Evolutionary conservation across 2,329 filamentous ascomycete species (phyloP), one percentile per base, ranked within the genome.

Genomic region (Colletotrichum sp.): DNA sequence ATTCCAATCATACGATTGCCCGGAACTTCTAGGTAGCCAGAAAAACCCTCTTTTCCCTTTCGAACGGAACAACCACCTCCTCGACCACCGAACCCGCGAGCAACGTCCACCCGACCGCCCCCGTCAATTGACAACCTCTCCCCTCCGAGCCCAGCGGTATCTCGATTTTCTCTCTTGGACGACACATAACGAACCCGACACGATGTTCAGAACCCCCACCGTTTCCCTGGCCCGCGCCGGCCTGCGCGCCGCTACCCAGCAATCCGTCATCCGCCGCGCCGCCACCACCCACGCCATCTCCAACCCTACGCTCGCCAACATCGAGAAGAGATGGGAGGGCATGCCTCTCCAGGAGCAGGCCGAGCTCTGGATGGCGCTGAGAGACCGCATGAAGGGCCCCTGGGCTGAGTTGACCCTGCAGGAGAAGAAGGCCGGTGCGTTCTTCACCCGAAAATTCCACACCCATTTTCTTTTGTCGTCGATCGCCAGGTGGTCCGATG

Each of bases 341-440:
- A 96, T 98, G 95, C 96, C 96, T 76, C 95, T 97, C 79, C 96
- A 98, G 91, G 97, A 99, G 92, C 97, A 99, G 93, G 97, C 97
- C 80, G 97, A 99, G 85, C 90, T 99, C 82, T 99, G 97, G 97
- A 99, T 99, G 97, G 91, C 94, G 81, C 91, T 99, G 87, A 93
- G 97, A 87, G 97, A 99, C 89, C 94, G 97, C 84, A 99, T 99
- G 97, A 98, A 98, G 94, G 93, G 92, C 82, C 96, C 95, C 90
- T 99, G 97, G 97, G 92, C 94, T 84, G 95, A 98, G 84, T 90
- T 99, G 89, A 98, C 97, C 68, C 81, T 98, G 83, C 94, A 97
- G 88, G 97, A 99, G 92, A 98, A 99, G 95, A 98, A 98, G 91
- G 97, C 97, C 82, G 96, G 97, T 98, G 93, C 86, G 96, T 95